These are phyloP conservation scores for Acer negundo DNA, from an alignment of 345 rosid genomes.

Conservation along the genomic window DNA sequence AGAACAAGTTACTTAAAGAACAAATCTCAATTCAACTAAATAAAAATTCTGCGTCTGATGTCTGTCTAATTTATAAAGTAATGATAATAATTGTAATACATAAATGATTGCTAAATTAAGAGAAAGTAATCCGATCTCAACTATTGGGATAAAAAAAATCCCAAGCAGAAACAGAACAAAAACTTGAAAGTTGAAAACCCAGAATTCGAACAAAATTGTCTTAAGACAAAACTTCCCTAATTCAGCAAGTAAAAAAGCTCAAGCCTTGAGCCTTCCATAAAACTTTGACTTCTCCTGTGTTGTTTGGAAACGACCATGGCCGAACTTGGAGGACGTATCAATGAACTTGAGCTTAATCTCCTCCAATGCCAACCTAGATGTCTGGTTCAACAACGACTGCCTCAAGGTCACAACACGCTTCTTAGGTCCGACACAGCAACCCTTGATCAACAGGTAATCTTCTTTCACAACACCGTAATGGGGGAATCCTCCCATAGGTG, in stretches of 20 bases:
- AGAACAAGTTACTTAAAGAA: no score
- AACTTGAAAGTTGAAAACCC: background rate
- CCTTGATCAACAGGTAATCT: constrained; percentile 84
- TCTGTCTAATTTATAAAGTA: no score
- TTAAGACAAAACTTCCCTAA: background rate
- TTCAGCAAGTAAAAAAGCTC: background rate
- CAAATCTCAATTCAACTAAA: no score
- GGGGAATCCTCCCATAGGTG: constrained; percentile 92
- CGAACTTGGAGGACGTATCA: constrained; percentile 65
- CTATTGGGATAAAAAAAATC: background rate
- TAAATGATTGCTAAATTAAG: no score
- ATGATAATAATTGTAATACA: no score
- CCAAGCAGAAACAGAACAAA: background rate
- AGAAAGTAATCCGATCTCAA: no score
- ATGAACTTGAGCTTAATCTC: constrained; percentile 77
- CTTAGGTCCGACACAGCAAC: constrained; percentile 85
- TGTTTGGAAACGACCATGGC: constrained; percentile 87
- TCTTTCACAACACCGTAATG: constrained; percentile 86
- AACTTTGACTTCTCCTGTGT: constrained; percentile 72
- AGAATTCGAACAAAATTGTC: background rate
- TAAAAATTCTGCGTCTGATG: no score
- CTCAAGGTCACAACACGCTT: constrained; percentile 91
- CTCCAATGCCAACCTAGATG: constrained; percentile 75
- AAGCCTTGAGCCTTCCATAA: constrained; percentile 68
- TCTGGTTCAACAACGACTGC: constrained; percentile 70